Evolutionary conservation across 2,329 filamentous ascomycete genomes (phyloP), one percentile per base, ranked within the genome.

Genomic region (Aspergillus novoparasiticus): DNA sequence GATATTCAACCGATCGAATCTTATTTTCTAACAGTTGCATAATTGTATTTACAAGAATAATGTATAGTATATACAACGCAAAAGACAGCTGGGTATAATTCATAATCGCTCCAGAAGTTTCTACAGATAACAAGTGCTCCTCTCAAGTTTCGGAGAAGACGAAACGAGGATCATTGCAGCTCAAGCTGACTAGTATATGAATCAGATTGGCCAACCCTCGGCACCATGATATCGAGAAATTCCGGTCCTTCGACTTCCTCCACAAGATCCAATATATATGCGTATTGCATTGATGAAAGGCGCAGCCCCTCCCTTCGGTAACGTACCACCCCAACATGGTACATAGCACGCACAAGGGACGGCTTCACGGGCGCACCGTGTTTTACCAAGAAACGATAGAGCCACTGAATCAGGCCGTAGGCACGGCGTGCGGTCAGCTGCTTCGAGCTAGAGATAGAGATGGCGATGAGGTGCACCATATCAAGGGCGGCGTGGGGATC

Each of bases 261-360:
- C 23, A 85, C 78, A n/a, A 80, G 64, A n/a, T 69, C 64, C 48
- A 84, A 66, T 6, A 86, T 78, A 69, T 79, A 85, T 36, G 72
- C 67, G 59, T 83, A 75, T 61, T 76, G 75, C 32, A 66, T 66
- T 0, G 67, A 69, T 14, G 76, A 68, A 1, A 84, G 71, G 28
- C 69, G 68, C 2, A 68, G 63, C 2, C 77, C 76, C 36, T 76
- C 74, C 23, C 77, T 72, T 19, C 82, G 75, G 43, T 76, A 79
- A 19, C 83, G 75, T 28, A 80, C 73, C 28, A 86, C 74, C 19
- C 82, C 84, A 26, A 82, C 80, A 66, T 81, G 77, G 61, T 84
- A 83, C 69, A 87, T 67, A 0, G 85, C 82, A 36, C 81, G 79
- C 8, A 78, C 79, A 62, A 87, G 73, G 3, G 76, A 65, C 1